These are phyloP conservation scores for Coemansia sp. DNA, from an alignment of 192 early-diverging fungal species.

Conservation along the genomic window DNA sequence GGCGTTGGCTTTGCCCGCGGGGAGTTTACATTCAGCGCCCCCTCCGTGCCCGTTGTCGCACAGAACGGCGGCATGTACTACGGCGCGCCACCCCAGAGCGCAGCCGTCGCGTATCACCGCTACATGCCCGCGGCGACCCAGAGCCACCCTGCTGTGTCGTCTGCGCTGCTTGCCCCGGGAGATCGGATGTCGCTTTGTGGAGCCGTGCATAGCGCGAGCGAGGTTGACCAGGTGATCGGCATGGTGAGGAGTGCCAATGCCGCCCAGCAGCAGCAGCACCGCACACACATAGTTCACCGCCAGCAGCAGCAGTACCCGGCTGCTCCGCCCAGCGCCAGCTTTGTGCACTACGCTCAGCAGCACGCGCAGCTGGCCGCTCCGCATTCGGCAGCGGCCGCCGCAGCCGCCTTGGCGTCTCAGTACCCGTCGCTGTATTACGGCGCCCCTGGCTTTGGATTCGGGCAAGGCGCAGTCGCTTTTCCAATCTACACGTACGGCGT, in stretches of 20 bases:
- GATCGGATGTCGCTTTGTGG: neutral
- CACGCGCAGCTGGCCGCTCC: slow-evolving; percentile 5
- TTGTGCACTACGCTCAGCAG: slow-evolving; percentile 7
- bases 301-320: slow-evolving; percentile 1
- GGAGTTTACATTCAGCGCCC: slow-evolving; percentile 43
- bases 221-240: slow-evolving; percentile 2
- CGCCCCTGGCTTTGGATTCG: slow-evolving; percentile 17
- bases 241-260: neutral
- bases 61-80: neutral
- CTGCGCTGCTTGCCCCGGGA: slow-evolving; percentile 1
- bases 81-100: neutral
- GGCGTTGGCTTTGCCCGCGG: slow-evolving; percentile 24
- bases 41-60: slow-evolving; percentile 6
- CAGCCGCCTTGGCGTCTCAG: slow-evolving; percentile 36
- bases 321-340: neutral
- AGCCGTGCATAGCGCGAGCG: neutral
- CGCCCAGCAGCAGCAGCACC: neutral
- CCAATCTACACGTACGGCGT: slow-evolving; percentile 32
- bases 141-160: slow-evolving; percentile 1
- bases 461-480: slow-evolving; percentile 13
- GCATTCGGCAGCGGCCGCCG: slow-evolving; percentile 15
- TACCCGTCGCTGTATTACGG: slow-evolving; percentile 40
- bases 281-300: neutral
- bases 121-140: slow-evolving; percentile 3
- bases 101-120: neutral